Percentiles rank a stretch among this genome's conserved stretches.
Conservation (phyloP, 352 stramenopile species). For the Pythium utonaiense region DNA sequence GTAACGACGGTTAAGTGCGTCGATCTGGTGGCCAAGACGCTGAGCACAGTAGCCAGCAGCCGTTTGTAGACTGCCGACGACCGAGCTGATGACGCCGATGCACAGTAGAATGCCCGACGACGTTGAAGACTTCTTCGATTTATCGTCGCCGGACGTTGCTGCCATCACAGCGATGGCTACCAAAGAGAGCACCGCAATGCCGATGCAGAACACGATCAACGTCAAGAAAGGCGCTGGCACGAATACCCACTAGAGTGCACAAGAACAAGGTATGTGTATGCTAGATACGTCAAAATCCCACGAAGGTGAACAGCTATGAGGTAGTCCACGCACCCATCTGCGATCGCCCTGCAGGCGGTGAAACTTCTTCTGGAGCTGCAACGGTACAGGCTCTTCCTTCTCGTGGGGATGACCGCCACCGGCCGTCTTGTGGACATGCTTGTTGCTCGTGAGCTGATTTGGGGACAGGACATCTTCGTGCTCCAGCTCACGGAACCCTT, state of each 20-base stretch:
- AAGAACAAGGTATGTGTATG: too few relatives aligned
- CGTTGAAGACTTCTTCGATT: not conserved
- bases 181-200: constrained; percentile 29
- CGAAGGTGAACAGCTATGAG: too few relatives aligned
- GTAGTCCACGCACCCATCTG: constrained; percentile 10
- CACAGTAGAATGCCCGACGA: constrained; percentile 22
- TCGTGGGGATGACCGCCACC: not conserved
- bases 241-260: constrained; percentile 29
- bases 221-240: constrained; percentile 28
- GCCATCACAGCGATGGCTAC: constrained; percentile 20
- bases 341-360: not conserved
- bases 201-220: constrained; percentile 24
- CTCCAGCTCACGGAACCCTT: not conserved
- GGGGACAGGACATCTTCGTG: not conserved
- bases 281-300: too few relatives aligned
- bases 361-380: constrained; percentile 13
- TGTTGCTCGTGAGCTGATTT: not conserved
- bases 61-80: constrained; percentile 36
- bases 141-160: not conserved
- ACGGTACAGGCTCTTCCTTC: constrained; percentile 1
- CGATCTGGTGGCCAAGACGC: constrained; percentile 30
- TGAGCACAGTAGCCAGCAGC: constrained; percentile 36
- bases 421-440: not conserved
- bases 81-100: constrained; percentile 30
- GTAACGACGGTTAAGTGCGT: constrained; percentile 4